Conservation (phyloP, 2,329 filamentous ascomycete species). For the Purpureocillium takamizusanense region DNA sequence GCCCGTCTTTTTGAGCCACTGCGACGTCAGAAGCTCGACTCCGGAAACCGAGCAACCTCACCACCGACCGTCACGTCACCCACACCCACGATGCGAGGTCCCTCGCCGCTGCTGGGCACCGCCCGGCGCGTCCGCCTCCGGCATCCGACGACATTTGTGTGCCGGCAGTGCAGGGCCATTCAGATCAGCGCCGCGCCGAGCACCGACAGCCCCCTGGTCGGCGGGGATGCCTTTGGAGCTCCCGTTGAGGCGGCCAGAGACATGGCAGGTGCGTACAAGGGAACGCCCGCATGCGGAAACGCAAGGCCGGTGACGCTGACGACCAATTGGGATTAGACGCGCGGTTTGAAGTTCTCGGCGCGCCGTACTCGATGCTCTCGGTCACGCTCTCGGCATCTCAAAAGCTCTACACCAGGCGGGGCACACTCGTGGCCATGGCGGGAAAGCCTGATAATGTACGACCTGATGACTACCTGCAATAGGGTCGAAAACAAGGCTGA, state of each 20-base stretch:
- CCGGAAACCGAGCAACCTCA: background rate
- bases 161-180: slow-evolving; percentile 48
- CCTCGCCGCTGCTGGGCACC: slow-evolving; percentile 28
- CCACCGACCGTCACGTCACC: background rate
- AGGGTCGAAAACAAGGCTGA: too few relatives aligned
- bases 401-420: slow-evolving; percentile 83
- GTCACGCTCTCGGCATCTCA: slow-evolving; percentile 90
- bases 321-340: slow-evolving; percentile 57
- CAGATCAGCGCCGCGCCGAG: slow-evolving; percentile 55
- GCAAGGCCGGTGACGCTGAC: background rate
- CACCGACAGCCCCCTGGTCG: slow-evolving; percentile 40
- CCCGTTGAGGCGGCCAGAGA: slow-evolving; percentile 35
- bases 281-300: too few relatives aligned
- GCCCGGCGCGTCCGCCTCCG: slow-evolving; percentile 20
- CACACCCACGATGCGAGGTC: slow-evolving; percentile 29
- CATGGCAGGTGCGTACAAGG: slow-evolving; percentile 34
- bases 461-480: too few relatives aligned
- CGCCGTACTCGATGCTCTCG: slow-evolving; percentile 87
- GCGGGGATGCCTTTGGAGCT: slow-evolving; percentile 47
- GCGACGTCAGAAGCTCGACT: background rate
- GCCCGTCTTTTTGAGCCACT: too few relatives aligned
- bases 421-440: slow-evolving; percentile 81
- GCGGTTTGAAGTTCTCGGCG: slow-evolving; percentile 84
- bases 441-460: slow-evolving; percentile 84
- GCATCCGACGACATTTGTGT: slow-evolving; percentile 29